Percentiles rank a stretch among this genome's conserved stretches.
These are phyloP conservation scores for Malania oleifera DNA, from an alignment of 164 flowering plant species.

Conservation along the genomic window DNA sequence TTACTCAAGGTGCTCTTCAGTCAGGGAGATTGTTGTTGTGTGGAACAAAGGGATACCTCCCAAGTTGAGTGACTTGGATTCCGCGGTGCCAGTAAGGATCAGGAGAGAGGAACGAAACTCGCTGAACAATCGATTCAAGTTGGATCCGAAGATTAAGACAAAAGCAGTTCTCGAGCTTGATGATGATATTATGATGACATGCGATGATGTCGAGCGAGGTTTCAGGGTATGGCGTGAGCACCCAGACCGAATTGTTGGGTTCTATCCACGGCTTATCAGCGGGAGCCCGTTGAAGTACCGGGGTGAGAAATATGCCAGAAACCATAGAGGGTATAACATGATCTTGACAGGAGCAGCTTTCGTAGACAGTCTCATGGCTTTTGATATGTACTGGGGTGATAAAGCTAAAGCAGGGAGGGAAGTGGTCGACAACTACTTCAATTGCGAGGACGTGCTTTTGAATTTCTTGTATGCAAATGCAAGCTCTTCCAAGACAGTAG, in stretches of 20 bases:
- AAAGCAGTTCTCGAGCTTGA: conserved; percentile 89
- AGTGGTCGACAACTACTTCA: conserved; percentile 62
- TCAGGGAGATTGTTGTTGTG: conserved; percentile 81
- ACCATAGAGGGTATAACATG: conserved; percentile 71
- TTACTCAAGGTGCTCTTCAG: conserved; percentile 90
- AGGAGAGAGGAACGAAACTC: conserved; percentile 72
- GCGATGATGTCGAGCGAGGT: conserved; percentile 84
- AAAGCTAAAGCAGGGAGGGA: conserved; percentile 61
- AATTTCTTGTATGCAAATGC: conserved; percentile 82
- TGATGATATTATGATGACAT: conserved; percentile 93
- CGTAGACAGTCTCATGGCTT: conserved; percentile 51
- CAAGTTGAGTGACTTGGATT: conserved; percentile 51
- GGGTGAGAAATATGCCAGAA: conserved; percentile 75
- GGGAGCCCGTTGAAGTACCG: conserved; percentile 62
- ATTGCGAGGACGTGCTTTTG: conserved; percentile 89
- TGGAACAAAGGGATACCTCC: conserved; percentile 94
- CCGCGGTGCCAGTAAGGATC: conserved; percentile 78
- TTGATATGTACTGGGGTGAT: conserved; percentile 71
- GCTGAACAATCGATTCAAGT: conserved; percentile 74
- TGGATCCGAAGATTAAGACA: conserved; percentile 63
- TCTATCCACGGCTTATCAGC: conserved; percentile 66
- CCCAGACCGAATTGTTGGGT: conserved; percentile 86
- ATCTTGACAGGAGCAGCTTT: conserved; percentile 95
- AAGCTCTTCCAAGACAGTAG: conserved; percentile 58
- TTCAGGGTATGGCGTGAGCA: conserved; percentile 83